phyloP scores from a whole-genome alignment of 2,329 filamentous ascomycete genomes.

The Fusarium algeriense region DNA sequence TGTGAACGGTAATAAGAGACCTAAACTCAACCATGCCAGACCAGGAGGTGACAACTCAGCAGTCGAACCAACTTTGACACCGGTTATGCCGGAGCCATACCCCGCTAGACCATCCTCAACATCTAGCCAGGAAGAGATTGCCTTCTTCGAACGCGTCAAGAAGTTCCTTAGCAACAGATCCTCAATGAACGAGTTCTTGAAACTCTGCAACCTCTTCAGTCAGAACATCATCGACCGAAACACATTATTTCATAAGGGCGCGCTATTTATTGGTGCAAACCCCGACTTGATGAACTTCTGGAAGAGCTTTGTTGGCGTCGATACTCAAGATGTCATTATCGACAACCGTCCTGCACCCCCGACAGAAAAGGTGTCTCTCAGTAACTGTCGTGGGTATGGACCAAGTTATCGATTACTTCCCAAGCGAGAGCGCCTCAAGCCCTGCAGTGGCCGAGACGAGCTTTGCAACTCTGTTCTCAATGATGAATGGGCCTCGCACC shows the following conservation, averaged over 20 bases:
- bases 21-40: slow-evolving; percentile 80
- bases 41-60: slow-evolving; percentile 68
- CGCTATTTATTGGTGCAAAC: slow-evolving; percentile 88
- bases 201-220: slow-evolving; percentile 95
- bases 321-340: slow-evolving; percentile 80
- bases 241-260: slow-evolving; percentile 84
- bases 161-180: slow-evolving; percentile 95
- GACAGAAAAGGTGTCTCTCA: slow-evolving; percentile 86
- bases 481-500: slow-evolving; percentile 98
- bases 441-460: slow-evolving; percentile 93
- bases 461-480: slow-evolving; percentile 94
- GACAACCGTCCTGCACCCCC: slow-evolving; percentile 83
- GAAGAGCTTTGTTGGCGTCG: slow-evolving; percentile 83
- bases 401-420: slow-evolving; percentile 95
- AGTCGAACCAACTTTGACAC: slow-evolving; percentile 88
- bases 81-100: slow-evolving; percentile 87
- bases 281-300: slow-evolving; percentile 91
- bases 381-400: slow-evolving; percentile 94
- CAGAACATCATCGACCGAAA: slow-evolving; percentile 91
- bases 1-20: slow-evolving; percentile 68
- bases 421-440: slow-evolving; percentile 89
- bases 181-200: slow-evolving; percentile 94
- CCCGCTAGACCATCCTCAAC: slow-evolving; percentile 78
- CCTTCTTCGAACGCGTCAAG: slow-evolving; percentile 96
- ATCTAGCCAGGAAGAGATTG: slow-evolving; percentile 86